Conservation (phyloP, 768 basidiomycete genomes). For the Pilatotrama ljubarskyi region DNA sequence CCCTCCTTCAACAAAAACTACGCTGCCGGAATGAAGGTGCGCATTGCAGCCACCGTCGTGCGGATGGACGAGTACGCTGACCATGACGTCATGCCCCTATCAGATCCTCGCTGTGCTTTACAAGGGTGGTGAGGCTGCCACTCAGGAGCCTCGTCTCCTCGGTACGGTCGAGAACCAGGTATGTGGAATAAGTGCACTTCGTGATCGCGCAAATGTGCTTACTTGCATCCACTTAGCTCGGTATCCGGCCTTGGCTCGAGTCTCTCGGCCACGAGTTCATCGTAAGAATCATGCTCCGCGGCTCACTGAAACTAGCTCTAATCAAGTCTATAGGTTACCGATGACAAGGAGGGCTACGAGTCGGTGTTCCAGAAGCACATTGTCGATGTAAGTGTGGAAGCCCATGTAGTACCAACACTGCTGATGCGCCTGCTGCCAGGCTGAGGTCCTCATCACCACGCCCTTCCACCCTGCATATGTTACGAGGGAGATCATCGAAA, state of each 20-base stretch:
- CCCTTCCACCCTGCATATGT: slow-evolving; percentile 88
- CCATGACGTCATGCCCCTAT: slow-evolving; percentile 3
- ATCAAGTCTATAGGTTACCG: slow-evolving; percentile 54
- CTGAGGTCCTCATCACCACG: slow-evolving; percentile 79
- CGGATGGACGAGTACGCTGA: not conserved
- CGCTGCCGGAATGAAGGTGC: slow-evolving; percentile 25
- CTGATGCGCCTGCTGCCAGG: slow-evolving; percentile 38
- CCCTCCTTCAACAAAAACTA: slow-evolving; percentile 10
- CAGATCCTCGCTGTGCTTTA: slow-evolving; percentile 78
- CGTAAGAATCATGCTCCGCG: slow-evolving; percentile 39
- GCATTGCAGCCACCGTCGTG: not conserved
- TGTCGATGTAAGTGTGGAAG: slow-evolving; percentile 57
- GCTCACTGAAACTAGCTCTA: not conserved
- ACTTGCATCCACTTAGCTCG: slow-evolving; percentile 50
- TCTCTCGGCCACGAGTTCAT: slow-evolving; percentile 75
- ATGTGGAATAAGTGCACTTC: not conserved
- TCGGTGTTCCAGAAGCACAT: slow-evolving; percentile 84
- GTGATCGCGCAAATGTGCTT: not conserved
- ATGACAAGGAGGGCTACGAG: slow-evolving; percentile 80
- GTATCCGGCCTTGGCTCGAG: slow-evolving; percentile 67
- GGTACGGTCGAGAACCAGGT: slow-evolving; percentile 84
- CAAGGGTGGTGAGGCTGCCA: slow-evolving; percentile 63
- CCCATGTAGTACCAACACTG: not conserved
- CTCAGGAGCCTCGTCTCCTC: slow-evolving; percentile 70
- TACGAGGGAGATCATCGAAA: slow-evolving; percentile 68